phyloP scores from a whole-genome alignment of 805 yeast genomes.

The Starmerella powellii region DNA sequence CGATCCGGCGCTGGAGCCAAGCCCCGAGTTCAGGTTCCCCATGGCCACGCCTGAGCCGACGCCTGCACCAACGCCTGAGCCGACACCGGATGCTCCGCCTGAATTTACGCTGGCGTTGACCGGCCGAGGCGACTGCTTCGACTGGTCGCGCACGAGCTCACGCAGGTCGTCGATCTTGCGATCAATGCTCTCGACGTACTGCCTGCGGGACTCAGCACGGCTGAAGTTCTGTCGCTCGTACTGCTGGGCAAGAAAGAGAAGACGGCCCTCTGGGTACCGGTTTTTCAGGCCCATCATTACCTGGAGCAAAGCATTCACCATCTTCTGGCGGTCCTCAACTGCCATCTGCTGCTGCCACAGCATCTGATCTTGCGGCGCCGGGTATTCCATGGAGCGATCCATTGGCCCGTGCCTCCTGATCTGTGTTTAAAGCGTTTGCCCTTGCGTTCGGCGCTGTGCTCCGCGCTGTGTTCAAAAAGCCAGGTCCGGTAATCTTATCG shows the following conservation, averaged over 20 bases:
- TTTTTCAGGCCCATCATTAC: slow-evolving; percentile 22
- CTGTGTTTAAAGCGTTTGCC: too few species aligned
- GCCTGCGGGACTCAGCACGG: slow-evolving; percentile 25
- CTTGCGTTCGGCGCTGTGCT: too few species aligned
- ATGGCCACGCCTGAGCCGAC: not conserved
- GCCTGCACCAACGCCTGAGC: too few species aligned
- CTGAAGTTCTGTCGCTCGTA: slow-evolving; percentile 26
- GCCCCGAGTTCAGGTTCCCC: too few species aligned
- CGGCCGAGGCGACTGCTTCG: too few species aligned
- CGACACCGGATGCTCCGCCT: too few species aligned
- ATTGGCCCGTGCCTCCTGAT: not conserved
- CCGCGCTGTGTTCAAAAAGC: too few species aligned
- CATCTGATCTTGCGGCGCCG: not conserved
- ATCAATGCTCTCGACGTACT: slow-evolving; percentile 19
- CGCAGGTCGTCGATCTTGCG: slow-evolving; percentile 14
- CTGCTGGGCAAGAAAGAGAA: slow-evolving; percentile 26
- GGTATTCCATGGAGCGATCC: not conserved
- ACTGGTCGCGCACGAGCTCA: slow-evolving; percentile 9
- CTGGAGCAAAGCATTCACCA: slow-evolving; percentile 15
- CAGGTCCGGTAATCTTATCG: too few species aligned
- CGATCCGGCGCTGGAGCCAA: not conserved
- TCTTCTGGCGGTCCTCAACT: slow-evolving; percentile 19
- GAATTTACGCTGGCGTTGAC: too few species aligned
- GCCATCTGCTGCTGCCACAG: slow-evolving; percentile 20
- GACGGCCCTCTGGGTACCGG: slow-evolving; percentile 25